A percentile compares a stretch with the other conserved stretches of the same genome.
Evolutionary conservation across 352 stramenopile species (phyloP).

Genomic region (Globisporangium uncinulatum): DNA sequence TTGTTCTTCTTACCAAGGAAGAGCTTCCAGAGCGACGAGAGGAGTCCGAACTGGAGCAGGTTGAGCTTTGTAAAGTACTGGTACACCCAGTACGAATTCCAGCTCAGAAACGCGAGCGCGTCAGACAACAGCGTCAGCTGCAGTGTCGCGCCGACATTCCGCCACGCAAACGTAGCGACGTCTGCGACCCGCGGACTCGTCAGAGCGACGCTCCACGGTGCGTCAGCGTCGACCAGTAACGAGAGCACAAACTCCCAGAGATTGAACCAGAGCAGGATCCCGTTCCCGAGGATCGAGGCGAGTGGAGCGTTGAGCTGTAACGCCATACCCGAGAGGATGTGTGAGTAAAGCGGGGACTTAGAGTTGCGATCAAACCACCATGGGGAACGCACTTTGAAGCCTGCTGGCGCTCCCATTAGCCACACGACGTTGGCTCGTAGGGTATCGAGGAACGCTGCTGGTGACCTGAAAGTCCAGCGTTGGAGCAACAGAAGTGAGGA

Average conservation of each 20-base stretch:
- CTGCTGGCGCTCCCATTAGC: constrained; percentile 70
- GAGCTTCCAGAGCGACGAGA: constrained; percentile 88
- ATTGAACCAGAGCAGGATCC: constrained; percentile 75
- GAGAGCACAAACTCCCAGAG: constrained; percentile 62
- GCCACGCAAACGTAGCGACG: constrained; percentile 2
- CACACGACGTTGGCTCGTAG: constrained; percentile 60
- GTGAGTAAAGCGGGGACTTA: too few species aligned
- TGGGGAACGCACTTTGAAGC: constrained; percentile 48
- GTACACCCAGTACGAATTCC: constrained; percentile 87
- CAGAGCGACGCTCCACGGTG: neutral
- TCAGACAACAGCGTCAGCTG: constrained; percentile 73
- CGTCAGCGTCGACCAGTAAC: constrained; percentile 8
- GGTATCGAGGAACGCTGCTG: constrained; percentile 26
- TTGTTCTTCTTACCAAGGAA: constrained; percentile 95
- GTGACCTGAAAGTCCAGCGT: constrained; percentile 12
- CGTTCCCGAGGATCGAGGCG: constrained; percentile 81
- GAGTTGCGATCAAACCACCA: too few species aligned
- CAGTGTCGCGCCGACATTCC: constrained; percentile 56
- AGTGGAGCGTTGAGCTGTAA: constrained; percentile 84
- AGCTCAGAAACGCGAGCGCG: constrained; percentile 57
- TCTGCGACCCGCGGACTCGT: neutral
- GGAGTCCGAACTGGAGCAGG: constrained; percentile 64
- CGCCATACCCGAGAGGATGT: too few species aligned
- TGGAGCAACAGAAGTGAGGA: neutral
- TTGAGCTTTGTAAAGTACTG: constrained; percentile 86